Conservation (phyloP, 352 stramenopile species). For the Blastocystis sp. region DNA sequence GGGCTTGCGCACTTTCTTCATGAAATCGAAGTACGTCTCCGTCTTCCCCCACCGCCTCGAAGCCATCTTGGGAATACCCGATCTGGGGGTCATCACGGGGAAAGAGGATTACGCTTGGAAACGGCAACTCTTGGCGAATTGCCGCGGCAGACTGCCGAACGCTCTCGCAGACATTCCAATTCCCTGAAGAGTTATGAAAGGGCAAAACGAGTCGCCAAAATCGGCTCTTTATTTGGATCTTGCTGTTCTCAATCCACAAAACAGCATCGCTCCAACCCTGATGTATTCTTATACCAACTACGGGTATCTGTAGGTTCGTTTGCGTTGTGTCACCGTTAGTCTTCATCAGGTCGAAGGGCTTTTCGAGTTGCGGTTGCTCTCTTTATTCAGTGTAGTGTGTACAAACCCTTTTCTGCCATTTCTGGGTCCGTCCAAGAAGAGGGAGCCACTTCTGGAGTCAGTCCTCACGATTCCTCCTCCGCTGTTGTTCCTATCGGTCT, state of each 20-base stretch:
- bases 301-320: slow-evolving; percentile 23
- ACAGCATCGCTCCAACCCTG: background rate
- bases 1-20: background rate
- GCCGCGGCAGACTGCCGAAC: slow-evolving; percentile 11
- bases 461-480: background rate
- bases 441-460: background rate
- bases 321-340: background rate
- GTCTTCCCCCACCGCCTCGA: background rate
- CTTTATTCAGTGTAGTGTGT: slow-evolving; percentile 20
- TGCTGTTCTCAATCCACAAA: background rate
- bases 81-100: background rate
- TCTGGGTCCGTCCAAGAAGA: background rate
- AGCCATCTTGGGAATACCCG: background rate
- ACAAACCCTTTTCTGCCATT: slow-evolving; percentile 45
- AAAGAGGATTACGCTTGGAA: background rate
- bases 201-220: background rate
- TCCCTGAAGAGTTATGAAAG: no score
- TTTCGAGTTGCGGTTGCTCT: background rate
- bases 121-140: slow-evolving; percentile 32
- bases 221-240: background rate
- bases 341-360: slow-evolving; percentile 52
- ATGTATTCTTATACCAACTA: slow-evolving; percentile 52
- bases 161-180: slow-evolving; percentile 41
- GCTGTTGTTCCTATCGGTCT: background rate
- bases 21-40: background rate